phyloP scores from a whole-genome alignment of 2,329 filamentous ascomycete genomes.

The Orbilia blumenaviensis region DNA sequence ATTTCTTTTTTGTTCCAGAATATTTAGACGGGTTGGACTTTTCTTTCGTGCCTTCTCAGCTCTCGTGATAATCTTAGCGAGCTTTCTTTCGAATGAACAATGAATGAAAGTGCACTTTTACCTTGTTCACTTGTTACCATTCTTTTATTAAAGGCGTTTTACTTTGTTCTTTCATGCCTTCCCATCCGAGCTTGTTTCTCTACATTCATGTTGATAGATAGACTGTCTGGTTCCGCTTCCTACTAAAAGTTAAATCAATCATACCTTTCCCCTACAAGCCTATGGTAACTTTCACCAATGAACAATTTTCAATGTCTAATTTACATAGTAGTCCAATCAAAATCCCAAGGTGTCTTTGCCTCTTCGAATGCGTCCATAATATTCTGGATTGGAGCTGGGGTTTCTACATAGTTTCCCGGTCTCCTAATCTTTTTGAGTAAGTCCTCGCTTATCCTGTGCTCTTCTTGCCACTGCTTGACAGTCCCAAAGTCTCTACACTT shows the following conservation, averaged over 20 bases:
- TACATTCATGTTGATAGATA: constrained; percentile 16
- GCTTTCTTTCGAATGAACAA: constrained; percentile 28
- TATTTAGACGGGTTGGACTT: constrained; percentile 19
- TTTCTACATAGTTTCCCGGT: constrained; percentile 22
- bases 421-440: constrained; percentile 24
- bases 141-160: constrained; percentile 35
- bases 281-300: background rate
- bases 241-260: constrained; percentile 31
- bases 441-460: constrained; percentile 31
- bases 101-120: constrained; percentile 29
- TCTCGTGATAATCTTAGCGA: constrained; percentile 42
- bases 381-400: constrained; percentile 21
- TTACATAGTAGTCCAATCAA: constrained; percentile 46
- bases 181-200: background rate
- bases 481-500: constrained; percentile 59
- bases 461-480: constrained; percentile 41
- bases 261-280: background rate
- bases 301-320: background rate
- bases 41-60: constrained; percentile 3
- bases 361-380: constrained; percentile 41
- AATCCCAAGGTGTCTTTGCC: constrained; percentile 44
- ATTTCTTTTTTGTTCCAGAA: background rate
- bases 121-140: background rate
- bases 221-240: constrained; percentile 18
- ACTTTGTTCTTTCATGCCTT: constrained; percentile 1